Evolutionary conservation across 345 rosid species (phyloP).

Genomic region (Eutrema japonicum): DNA sequence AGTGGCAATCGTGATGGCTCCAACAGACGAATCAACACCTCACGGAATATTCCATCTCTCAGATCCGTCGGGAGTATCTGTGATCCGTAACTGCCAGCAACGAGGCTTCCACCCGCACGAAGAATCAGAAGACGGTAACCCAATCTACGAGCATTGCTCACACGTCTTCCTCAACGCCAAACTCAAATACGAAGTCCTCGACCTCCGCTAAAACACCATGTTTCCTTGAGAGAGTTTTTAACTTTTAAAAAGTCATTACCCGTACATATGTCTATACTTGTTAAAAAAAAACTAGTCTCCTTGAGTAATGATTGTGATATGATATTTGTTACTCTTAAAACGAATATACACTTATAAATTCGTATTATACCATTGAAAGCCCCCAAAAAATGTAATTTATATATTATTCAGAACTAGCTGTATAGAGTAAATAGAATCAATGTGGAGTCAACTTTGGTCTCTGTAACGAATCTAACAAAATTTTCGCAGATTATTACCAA

Average conservation of each 20-base stretch:
- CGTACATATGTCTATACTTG: constrained; percentile 32
- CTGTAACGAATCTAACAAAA: too few relatives aligned
- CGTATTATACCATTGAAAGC: constrained; percentile 9
- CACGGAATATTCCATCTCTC: constrained; percentile 97
- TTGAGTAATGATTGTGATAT: constrained; percentile 19
- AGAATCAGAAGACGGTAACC: constrained; percentile 76
- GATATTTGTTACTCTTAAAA: neutral
- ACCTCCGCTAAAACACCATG: constrained; percentile 67
- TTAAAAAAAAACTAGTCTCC: neutral
- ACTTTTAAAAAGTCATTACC: neutral
- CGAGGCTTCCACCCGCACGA: constrained; percentile 99
- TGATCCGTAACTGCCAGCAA: constrained; percentile 89
- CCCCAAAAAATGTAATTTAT: too few relatives aligned
- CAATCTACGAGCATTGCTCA: constrained; percentile 92
- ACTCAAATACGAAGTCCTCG: constrained; percentile 69
- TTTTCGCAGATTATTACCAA: neutral
- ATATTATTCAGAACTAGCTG: too few relatives aligned
- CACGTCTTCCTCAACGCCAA: constrained; percentile 86
- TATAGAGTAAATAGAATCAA: too few relatives aligned
- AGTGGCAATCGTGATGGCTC: constrained; percentile 94
- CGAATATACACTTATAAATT: constrained; percentile 22
- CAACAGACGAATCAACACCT: constrained; percentile 85
- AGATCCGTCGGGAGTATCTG: constrained; percentile 85
- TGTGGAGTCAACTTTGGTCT: too few relatives aligned
- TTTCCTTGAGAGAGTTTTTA: neutral